Base-by-base conservation (phyloP, 1,284 basidiomycete species). In the Vanrija sp. region DNA sequence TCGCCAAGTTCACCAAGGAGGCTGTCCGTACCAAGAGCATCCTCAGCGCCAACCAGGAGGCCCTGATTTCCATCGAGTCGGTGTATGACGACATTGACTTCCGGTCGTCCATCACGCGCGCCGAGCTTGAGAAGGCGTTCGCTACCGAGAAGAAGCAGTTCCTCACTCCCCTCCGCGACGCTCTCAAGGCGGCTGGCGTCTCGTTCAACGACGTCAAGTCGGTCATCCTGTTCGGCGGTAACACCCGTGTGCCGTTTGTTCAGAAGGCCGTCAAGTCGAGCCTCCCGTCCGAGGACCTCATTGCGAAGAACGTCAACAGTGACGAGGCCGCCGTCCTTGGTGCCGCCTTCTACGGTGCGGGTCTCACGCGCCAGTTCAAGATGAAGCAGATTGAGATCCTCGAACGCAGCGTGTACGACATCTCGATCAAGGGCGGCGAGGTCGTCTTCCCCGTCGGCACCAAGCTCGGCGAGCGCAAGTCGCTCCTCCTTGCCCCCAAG, bases 301-400 rank as follows among this genome's bases (percentile, higher is more conserved):
- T 96, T 60, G 89, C 92, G 7, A 82, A 88, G 66, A 97, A 97
- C 65, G 90, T 99, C 51, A 98, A 99, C 70, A 88, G 95, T 0
- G 96, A 98, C 72, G 95, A 99, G 79, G 91, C 93, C 0, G 88
- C 89, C 12, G 95, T 97, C 15, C 84, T 98, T 49, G 93, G 89
- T 45, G 94, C 95, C 5, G 96, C 89, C 3, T 85, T 97, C 51
- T 87, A 96, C 63, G 96, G 93, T 20, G 96, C 96, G 4, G 83
- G 84, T 27, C 82, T 94, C 46, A 92, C 88, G 66, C 82, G 87
- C 38, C 89, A 92, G 70, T 98, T 97, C 83, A 89, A 89, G 78
- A 97, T 95, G 58, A 98, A 98, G 79, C 85, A 88, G 61, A 88
- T 98, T 71, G 87, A 89, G 54, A 81, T 97, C 24, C 75, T 81